phyloP scores from a whole-genome alignment of 768 basidiomycete genomes.

The Suillus variegatus region DNA sequence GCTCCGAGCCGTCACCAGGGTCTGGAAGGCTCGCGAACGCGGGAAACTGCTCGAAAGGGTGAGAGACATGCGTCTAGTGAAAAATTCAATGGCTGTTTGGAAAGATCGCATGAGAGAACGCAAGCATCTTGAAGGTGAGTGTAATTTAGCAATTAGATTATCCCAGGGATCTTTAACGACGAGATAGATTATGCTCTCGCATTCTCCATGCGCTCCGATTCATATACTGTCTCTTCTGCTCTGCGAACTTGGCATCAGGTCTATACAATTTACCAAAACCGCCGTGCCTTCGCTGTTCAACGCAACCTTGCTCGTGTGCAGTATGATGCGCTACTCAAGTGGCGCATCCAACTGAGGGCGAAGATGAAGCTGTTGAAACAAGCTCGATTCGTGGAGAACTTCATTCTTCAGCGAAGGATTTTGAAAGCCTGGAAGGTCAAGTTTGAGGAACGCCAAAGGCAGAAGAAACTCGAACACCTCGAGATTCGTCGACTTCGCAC shows the following conservation, averaged over 20 bases:
- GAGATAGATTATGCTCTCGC: constrained; percentile 48
- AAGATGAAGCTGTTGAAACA: constrained; percentile 52
- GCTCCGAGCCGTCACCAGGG: constrained; percentile 55
- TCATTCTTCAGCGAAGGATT: constrained; percentile 47
- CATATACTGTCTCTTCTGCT: constrained; percentile 35
- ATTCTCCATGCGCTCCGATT: constrained; percentile 48
- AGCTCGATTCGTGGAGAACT: constrained; percentile 55
- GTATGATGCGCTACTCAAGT: constrained; percentile 51
- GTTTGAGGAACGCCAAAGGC: constrained; percentile 44
- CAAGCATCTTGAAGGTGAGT: constrained; percentile 47
- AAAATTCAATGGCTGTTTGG: constrained; percentile 54
- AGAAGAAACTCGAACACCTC: constrained; percentile 45
- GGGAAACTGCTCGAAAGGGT: constrained; percentile 59
- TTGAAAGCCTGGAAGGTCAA: constrained; percentile 52
- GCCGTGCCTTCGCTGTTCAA: constrained; percentile 47
- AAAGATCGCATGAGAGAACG: constrained; percentile 41
- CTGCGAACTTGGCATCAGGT: constrained; percentile 50
- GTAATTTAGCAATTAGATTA: constrained; percentile 7
- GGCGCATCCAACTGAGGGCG: constrained; percentile 57
- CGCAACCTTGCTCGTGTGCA: constrained; percentile 30
- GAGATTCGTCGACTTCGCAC: constrained; percentile 36
- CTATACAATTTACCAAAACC: constrained; percentile 46
- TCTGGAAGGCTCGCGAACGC: constrained; percentile 72
- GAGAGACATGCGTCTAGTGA: constrained; percentile 45
- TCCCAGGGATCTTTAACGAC: constrained; percentile 9